Base-by-base conservation (phyloP, 2,329 filamentous ascomycete genomes). In the Tolypocladium endophyticum region DNA sequence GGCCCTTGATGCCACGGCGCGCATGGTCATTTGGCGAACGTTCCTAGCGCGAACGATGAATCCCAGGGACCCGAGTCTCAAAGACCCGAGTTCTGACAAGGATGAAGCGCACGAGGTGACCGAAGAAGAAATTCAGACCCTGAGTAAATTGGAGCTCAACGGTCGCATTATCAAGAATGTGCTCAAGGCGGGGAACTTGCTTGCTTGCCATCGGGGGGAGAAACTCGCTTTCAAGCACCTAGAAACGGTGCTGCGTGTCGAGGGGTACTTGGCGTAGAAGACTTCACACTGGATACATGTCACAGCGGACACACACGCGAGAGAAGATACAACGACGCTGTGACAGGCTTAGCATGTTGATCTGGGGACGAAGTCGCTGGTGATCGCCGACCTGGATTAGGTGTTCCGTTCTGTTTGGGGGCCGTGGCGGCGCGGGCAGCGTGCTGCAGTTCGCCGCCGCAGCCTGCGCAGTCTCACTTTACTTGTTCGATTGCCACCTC, bases 131-230 rank as follows among this genome's bases (percentile, higher is more conserved):
- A 58, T 76, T 1, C 68, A 69, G n/a, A 66, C 72, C 56, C 68
- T 81, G 39, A 69, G 76, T 0, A 61, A 65, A 28, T 67, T 79
- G 57, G 68, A 75, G 6, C 69, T 81, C 47, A 81, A 81, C 56
- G 78, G 79, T 4, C 69, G 78, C 35, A 76, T 81, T 71, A 81
- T 81, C 61, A 80, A 81, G 70, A 81, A 79, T 55, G 63, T 75
- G n/a, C 66, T 77, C 64, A 77, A 77, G 67, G 69, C 66, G 14
- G 69, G 68, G 14, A 69, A 68, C 45, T 55, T 73, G 52, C 59
- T 73, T 58, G 70, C 71, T 18, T 70, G 63, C 18, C 70, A 72
- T 55, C 66, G 68, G 61, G 64, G 60, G 2, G 65, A 72, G 66
- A 67, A 63, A 58, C 57, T 74, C 55, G 59, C 60, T 1, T 68